These are phyloP conservation scores for Suillus tomentosus DNA, from an alignment of 768 basidiomycete genomes.

Conservation along the genomic window DNA sequence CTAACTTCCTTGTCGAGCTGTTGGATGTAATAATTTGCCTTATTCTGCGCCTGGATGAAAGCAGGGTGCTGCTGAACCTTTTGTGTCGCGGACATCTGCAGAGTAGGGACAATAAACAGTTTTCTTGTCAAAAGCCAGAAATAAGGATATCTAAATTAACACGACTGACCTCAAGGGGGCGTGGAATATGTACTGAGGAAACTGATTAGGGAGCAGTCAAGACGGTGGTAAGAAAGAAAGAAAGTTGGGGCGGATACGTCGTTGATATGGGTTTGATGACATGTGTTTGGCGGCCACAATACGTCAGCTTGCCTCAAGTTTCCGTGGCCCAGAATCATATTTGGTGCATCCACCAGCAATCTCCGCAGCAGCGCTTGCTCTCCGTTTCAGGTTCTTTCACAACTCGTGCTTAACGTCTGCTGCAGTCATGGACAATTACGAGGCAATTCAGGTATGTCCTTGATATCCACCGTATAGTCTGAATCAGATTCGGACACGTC, in stretches of 20 bases:
- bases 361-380: conserved; percentile 8
- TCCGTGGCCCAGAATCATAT: conserved; percentile 11
- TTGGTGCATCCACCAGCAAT: conserved; percentile 6
- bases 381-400: conserved; percentile 10
- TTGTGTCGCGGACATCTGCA: conserved; percentile 76
- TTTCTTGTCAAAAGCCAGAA: conserved; percentile 8
- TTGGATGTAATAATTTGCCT: conserved; percentile 76
- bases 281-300: conserved; percentile 56
- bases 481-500: neutral
- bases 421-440: conserved; percentile 57
- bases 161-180: conserved; percentile 15
- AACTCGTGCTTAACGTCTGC: conserved; percentile 14
- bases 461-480: neutral
- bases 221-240: conserved; percentile 28
- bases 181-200: conserved; percentile 18
- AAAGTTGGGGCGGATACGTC: conserved; percentile 19
- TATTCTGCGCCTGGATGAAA: conserved; percentile 81
- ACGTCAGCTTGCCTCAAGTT: conserved; percentile 42
- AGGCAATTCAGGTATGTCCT: conserved; percentile 50
- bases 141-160: conserved; percentile 5
- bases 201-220: conserved; percentile 11
- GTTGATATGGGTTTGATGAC: conserved; percentile 59
- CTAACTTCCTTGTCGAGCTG: conserved; percentile 97
- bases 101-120: conserved; percentile 16
- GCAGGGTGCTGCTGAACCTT: conserved; percentile 88